Evolutionary conservation across 805 yeast species (phyloP), one percentile per base, ranked within the genome.

Genomic region (Pichia manshurica): DNA sequence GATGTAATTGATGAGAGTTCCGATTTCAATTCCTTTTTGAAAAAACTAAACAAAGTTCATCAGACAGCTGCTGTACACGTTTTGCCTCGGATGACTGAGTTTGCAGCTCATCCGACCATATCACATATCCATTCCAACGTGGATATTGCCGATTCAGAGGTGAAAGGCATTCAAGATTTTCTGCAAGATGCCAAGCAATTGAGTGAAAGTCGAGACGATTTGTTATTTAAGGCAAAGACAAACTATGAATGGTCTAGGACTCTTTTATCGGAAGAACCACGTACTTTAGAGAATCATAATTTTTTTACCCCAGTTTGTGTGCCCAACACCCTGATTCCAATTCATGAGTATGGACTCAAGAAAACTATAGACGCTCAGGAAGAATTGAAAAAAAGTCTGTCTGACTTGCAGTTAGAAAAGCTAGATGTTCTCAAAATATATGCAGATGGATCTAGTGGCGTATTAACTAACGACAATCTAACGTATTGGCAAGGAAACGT

Each of bases 201-300:
- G 17, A 67, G 66, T 46, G 71, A 71, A 20, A 42, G 53, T 17
- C 67, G 66, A 29, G 72, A 72, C 33, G 77, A 76, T 48, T 66
- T 66, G 34, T 56, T 66, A 36, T 77, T 76, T 55, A 70, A 79
- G 33, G 74, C 73, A 41, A 57, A 66, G 34, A 69, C 70, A 36
- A 81, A 83, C 0, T 78, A 66, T 50, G 82, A 78, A 45, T 77
- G 79, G 76, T 69, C 77, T 36, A 66, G 56, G 33, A 63, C 68
- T 37, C 62, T 66, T 53, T 53, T 56, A 35, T 56, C 62, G 16
- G 45, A 49, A 10, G 55, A 65, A n/a, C 66, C 72, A 6, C 59
- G 73, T 39, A 62, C 77, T 0, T 53, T 78, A 13, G 74, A 68
- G 42, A 55, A 64, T 15, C 58, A 63, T 7, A 71, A 71, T 45